Evolutionary conservation across 106 monocot genomes (phyloP).

Genomic region (Amphibolis antarctica): DNA sequence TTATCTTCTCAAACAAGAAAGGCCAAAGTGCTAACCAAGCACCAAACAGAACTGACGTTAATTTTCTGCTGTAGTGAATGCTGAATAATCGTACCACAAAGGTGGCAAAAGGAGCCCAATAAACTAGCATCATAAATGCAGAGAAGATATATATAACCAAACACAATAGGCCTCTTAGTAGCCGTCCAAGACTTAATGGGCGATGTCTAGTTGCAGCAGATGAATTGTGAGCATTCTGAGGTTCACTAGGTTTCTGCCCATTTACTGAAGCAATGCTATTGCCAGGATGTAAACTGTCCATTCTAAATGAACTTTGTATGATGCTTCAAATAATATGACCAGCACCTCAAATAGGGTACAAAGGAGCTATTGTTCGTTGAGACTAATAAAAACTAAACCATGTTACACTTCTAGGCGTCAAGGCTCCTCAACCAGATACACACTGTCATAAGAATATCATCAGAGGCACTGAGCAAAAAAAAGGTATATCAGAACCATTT

Average conservation of each 20-base stretch:
- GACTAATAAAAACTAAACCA: no score
- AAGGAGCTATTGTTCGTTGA: no score
- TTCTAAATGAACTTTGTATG: neutral
- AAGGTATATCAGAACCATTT: no score
- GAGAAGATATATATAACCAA: slow-evolving; percentile 49
- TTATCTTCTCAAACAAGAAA: slow-evolving; percentile 88
- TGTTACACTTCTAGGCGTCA: no score
- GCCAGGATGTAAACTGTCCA: neutral
- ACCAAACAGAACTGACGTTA: slow-evolving; percentile 58
- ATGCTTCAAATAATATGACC: no score
- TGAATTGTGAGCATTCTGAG: neutral
- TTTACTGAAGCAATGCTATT: neutral
- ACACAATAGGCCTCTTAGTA: slow-evolving; percentile 53
- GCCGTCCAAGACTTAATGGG: slow-evolving; percentile 46
- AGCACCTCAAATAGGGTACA: no score
- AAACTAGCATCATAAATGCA: slow-evolving; percentile 70
- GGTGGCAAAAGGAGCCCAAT: slow-evolving; percentile 46
- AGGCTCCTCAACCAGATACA: no score
- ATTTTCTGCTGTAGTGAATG: slow-evolving; percentile 53
- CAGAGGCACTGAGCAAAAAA: no score
- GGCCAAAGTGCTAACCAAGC: slow-evolving; percentile 87
- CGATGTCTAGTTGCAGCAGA: slow-evolving; percentile 35
- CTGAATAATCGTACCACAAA: slow-evolving; percentile 57
- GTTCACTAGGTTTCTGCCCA: neutral
- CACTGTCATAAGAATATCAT: no score